phyloP scores from a whole-genome alignment of 257 asterid genomes.

The Salvia miltiorrhiza region DNA sequence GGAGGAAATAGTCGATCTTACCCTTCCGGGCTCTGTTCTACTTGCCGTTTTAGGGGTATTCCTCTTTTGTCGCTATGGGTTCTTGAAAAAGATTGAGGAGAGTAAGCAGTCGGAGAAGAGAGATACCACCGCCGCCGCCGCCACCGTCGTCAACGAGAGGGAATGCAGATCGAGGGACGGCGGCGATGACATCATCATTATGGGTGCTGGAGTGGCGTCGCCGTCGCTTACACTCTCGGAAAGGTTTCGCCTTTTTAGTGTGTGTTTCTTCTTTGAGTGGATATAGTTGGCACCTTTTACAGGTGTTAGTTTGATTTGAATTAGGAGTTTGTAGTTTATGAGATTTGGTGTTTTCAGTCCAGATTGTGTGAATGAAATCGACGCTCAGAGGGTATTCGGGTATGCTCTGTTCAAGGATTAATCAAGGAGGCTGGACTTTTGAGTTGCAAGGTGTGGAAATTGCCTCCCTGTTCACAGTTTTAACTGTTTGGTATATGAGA shows the following conservation, averaged over 20 bases:
- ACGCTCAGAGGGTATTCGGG: slow-evolving; percentile 88
- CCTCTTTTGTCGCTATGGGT: slow-evolving; percentile 22
- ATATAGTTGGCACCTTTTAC: background rate
- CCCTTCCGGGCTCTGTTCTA: slow-evolving; percentile 40
- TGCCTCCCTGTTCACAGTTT: too few relatives aligned
- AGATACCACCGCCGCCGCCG: slow-evolving; percentile 17
- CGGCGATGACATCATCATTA: slow-evolving; percentile 30
- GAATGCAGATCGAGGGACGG: slow-evolving; percentile 42
- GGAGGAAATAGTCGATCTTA: too few relatives aligned
- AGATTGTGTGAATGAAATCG: slow-evolving; percentile 89
- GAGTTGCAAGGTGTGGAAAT: too few relatives aligned
- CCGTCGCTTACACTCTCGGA: slow-evolving; percentile 39
- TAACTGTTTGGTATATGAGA: too few relatives aligned
- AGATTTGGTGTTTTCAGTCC: background rate
- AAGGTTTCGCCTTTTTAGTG: slow-evolving; percentile 32
- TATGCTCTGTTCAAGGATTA: slow-evolving; percentile 90
- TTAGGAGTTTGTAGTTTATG: background rate
- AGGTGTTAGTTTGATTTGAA: background rate
- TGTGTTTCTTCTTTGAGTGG: background rate
- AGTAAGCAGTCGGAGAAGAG: too few relatives aligned
- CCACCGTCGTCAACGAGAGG: slow-evolving; percentile 44
- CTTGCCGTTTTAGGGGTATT: slow-evolving; percentile 39
- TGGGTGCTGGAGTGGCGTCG: slow-evolving; percentile 45
- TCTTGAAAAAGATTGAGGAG: slow-evolving; percentile 18
- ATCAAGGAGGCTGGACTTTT: too few relatives aligned